Base-by-base conservation (phyloP, 2,329 filamentous ascomycete genomes). In the Zymoseptoria brevis region DNA sequence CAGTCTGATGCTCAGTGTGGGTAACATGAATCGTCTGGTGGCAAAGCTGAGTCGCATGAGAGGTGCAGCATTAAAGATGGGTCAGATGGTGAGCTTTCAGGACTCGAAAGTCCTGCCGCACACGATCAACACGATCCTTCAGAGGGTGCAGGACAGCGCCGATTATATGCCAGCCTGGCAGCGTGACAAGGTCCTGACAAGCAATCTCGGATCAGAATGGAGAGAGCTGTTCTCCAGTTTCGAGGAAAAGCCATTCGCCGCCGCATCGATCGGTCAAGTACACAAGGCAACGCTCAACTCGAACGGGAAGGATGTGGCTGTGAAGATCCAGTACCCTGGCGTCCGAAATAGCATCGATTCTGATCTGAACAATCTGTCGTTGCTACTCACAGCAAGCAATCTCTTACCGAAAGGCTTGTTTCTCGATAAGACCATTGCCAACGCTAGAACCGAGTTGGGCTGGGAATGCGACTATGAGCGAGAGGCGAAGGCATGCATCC, bases 101-200 rank as follows among this genome's bases (percentile, higher is more conserved):
- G 94, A 99, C 75, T 86, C 90, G 45, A 97, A 96, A 74, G 91
- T 96, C 85, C 83, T 99, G 8, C 94, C 94, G 0, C 84, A 83
- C 0, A 84, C 89, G 1, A 91, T 99, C 54, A 90, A 95, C 65
- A 84, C 93, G 69, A 90, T 99, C 1, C 78, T 99, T 11, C 91
- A 96, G 72, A 86, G 95, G 5, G 94, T 99, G 0, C 94, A 99
- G 72, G 94, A 99, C 73, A 87, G 90, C 58, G 94, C 94, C 48
- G 93, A 99, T 74, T 99, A 97, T 74, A 99, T 99, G 94, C 94
- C 94, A 0, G 83, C 90, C 2, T 96, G 87, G 73, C 94, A 99
- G 74, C 87, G 94, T 9, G 87, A 99, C 72, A 85, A 87, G 60
- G 93, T 99, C 0, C 81, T 99, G 6, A 74, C 79, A 0, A 79